A percentile compares a stretch with the other conserved stretches of the same genome.
These are phyloP conservation scores for Phialophora verrucosa DNA, from an alignment of 2,329 filamentous ascomycete species.

Conservation along the genomic window DNA sequence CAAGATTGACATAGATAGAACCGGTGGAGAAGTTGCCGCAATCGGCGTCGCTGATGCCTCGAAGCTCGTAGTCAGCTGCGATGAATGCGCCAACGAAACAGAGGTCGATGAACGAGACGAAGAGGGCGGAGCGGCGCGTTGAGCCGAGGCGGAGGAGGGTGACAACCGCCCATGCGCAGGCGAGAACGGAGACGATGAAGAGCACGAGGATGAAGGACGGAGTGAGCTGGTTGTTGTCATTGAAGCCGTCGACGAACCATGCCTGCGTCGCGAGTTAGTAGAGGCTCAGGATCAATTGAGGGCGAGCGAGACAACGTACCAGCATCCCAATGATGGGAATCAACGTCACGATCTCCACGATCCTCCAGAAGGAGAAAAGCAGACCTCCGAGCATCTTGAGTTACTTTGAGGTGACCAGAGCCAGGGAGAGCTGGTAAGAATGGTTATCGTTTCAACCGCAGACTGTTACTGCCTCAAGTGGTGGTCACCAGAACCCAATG, in stretches of 20 bases:
- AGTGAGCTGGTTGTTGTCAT: conserved; percentile 62
- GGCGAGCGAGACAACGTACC: conserved; percentile 44
- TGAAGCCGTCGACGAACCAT: conserved; percentile 67
- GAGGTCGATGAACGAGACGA: conserved; percentile 67
- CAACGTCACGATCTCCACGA: conserved; percentile 66
- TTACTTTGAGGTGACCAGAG: background rate
- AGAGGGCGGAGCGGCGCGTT: conserved; percentile 63
- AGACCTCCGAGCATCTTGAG: conserved; percentile 58
- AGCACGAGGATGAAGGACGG: conserved; percentile 66
- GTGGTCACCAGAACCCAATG: background rate
- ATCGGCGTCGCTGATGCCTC: conserved; percentile 64
- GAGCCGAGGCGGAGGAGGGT: conserved; percentile 65
- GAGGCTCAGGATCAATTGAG: background rate
- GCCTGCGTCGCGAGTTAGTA: conserved; percentile 45
- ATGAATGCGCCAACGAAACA: conserved; percentile 69
- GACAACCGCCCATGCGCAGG: conserved; percentile 65
- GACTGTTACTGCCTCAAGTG: background rate
- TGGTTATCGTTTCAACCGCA: background rate
- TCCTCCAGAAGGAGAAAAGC: conserved; percentile 66
- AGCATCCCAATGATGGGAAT: conserved; percentile 69
- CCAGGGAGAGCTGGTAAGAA: background rate
- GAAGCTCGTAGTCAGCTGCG: conserved; percentile 63
- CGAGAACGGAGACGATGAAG: conserved; percentile 69
- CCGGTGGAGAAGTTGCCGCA: conserved; percentile 67
- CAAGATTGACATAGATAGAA: conserved; percentile 64